Evolutionary conservation across 2,329 filamentous ascomycete genomes (phyloP), one percentile per base, ranked within the genome.

Genomic region (Fusarium miscanthi): DNA sequence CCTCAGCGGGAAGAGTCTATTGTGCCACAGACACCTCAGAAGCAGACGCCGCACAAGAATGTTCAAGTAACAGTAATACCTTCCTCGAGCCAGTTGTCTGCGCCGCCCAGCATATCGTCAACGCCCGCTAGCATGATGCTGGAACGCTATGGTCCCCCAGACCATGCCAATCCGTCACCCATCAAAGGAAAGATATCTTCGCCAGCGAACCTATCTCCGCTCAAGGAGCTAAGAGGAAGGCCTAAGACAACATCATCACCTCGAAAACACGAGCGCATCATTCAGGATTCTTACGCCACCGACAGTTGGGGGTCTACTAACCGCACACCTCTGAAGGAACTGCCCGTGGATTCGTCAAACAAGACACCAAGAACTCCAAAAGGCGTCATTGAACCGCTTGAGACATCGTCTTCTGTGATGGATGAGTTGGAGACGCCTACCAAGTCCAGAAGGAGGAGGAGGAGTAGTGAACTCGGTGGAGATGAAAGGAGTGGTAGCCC

Each of bases 201-300:
- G 2, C 66, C 72, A 13, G 75, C 64, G 2, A 69, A 74, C 8
- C 63, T 54, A 16, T 75, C 76, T 6, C 69, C 75, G 21, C 69
- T 74, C 14, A 76, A 72, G 27, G 66, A 75, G 56, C 57, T 76
- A 10, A 63, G 72, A 5, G 78, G 76, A 6, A 70, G 73, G 42
- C 62, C 73, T 1, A 74, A 74, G 37, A 76, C 70, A 8, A 33
- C 72, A 9, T 66, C 51, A 9, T 72, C 74, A 8, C 71, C 70
- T 12, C 71, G 70, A 38, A 65, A 63, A 16, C 63, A 72, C 25
- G 72, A 81, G 11, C 68, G 83, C n/a, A 81, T 84, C 5, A 82
- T 87, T 25, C 79, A 85, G 56, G 85, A 87, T 63, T 86, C 85
- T 13, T 86, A 81, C 71, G 83, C 81, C 23, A 81, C 81, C 8